Conservation (phyloP, 495 filamentous ascomycete species). For the Penicillium mononematosum region DNA sequence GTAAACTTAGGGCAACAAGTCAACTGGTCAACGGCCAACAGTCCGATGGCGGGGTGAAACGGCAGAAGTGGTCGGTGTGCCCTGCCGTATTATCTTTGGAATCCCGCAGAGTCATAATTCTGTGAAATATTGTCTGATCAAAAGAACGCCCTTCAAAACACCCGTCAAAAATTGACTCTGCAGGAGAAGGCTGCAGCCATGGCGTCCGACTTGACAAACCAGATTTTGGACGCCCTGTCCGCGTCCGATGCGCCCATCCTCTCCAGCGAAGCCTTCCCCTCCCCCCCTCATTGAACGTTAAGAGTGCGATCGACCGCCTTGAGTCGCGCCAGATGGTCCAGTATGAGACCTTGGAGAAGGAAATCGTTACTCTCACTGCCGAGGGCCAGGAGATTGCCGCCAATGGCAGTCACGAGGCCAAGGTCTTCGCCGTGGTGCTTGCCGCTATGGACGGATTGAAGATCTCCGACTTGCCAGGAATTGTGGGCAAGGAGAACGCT, state of each 20-base stretch:
- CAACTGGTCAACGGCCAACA: constrained; percentile 2
- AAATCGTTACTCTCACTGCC: constrained; percentile 72
- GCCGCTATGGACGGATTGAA: constrained; percentile 75
- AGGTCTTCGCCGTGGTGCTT: constrained; percentile 84
- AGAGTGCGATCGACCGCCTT: constrained; percentile 83
- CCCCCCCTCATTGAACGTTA: constrained; percentile 68
- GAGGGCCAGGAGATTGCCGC: constrained; percentile 76
- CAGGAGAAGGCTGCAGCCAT: constrained; percentile 42
- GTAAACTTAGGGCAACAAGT: background rate
- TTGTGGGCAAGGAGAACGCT: constrained; percentile 79
- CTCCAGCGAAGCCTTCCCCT: constrained; percentile 75
- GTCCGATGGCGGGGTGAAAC: constrained; percentile 26
- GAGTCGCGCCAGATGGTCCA: constrained; percentile 78
- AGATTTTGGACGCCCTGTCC: constrained; percentile 67
- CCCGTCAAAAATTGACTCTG: constrained; percentile 19
- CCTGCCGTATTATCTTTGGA: constrained; percentile 23
- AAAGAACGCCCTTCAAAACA: constrained; percentile 21
- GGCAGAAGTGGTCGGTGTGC: constrained; percentile 22
- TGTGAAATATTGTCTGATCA: constrained; percentile 22
- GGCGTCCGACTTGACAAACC: constrained; percentile 61
- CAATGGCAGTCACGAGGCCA: constrained; percentile 91
- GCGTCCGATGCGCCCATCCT: constrained; percentile 61
- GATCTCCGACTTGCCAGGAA: constrained; percentile 70
- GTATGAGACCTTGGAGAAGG: constrained; percentile 78
- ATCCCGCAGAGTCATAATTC: constrained; percentile 31